Percentiles rank a stretch among this genome's conserved stretches.
phyloP scores from a whole-genome alignment of 257 asterid species.

The Solanum appendiculatum region DNA sequence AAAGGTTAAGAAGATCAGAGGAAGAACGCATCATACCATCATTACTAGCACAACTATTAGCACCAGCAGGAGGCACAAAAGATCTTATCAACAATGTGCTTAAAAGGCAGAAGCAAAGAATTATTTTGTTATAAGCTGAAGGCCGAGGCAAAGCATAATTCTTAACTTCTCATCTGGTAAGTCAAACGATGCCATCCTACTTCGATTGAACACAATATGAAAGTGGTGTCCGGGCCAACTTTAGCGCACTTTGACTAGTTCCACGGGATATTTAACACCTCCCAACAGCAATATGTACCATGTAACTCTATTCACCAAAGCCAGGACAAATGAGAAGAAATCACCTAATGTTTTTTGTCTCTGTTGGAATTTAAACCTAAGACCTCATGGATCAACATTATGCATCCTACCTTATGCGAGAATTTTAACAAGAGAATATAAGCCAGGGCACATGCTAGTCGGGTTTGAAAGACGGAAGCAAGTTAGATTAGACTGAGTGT shows the following conservation, averaged over 20 bases:
- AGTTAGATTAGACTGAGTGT: neutral
- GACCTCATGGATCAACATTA: neutral
- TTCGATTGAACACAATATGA: neutral
- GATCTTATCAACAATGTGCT: neutral
- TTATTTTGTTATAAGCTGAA: neutral
- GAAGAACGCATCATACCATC: neutral
- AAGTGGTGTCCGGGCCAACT: neutral
- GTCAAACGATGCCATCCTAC: neutral
- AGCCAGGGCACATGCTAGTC: neutral
- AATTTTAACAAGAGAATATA: neutral
- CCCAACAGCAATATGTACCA: neutral
- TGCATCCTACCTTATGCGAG: neutral
- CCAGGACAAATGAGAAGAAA: neutral
- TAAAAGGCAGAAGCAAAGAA: neutral
- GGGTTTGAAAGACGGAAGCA: neutral
- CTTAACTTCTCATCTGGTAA: neutral
- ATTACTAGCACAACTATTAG: neutral
- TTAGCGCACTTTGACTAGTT: neutral
- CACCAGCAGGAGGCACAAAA: neutral
- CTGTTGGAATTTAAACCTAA: neutral
- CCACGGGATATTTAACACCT: neutral
- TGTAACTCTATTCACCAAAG: neutral
- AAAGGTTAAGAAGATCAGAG: neutral
- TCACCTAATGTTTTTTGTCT: neutral
- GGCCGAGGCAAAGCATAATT: neutral